Percentiles rank a stretch among this genome's conserved stretches.
phyloP scores from a whole-genome alignment of 2,329 filamentous ascomycete species.

The Fusarium avenaceum region DNA sequence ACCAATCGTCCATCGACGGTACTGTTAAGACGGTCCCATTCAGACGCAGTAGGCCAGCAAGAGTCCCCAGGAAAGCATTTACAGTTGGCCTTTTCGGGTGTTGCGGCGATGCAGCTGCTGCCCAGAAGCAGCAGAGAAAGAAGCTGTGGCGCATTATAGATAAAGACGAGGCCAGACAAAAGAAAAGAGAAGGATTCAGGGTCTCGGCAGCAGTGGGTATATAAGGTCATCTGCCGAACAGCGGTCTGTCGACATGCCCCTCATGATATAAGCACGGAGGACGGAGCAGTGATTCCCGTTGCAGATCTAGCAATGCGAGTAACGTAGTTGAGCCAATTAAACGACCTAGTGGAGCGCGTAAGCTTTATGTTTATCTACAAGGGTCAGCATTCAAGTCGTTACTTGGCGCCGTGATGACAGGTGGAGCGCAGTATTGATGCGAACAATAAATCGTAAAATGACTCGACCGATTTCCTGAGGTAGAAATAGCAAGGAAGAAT shows the following conservation, averaged over 20 bases:
- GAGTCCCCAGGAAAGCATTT: slow-evolving; percentile 58
- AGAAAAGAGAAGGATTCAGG: rapidly evolving
- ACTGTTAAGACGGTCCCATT: slow-evolving; percentile 64
- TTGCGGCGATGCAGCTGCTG: neutral
- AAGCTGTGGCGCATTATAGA: neutral
- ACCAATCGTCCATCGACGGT: slow-evolving; percentile 65
- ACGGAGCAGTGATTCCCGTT: neutral
- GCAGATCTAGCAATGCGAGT: neutral
- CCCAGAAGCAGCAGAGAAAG: slow-evolving; percentile 3
- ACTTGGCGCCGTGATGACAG: too few relatives aligned
- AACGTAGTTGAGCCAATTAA: neutral
- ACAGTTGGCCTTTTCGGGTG: neutral
- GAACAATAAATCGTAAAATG: too few relatives aligned
- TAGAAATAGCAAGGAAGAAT: too few relatives aligned
- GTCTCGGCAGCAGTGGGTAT: neutral
- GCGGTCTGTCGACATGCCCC: neutral
- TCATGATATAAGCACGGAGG: neutral
- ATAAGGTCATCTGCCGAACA: neutral
- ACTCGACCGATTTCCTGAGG: too few relatives aligned
- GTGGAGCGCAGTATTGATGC: rapidly evolving
- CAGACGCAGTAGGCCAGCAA: slow-evolving; percentile 63
- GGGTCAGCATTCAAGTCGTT: too few relatives aligned
- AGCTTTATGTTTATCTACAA: neutral
- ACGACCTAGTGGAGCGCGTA: neutral
- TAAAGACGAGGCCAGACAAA: rapidly evolving